Evolutionary conservation across 176 grass and related monocot species (phyloP).

Genomic region (Raddia guianensis): DNA sequence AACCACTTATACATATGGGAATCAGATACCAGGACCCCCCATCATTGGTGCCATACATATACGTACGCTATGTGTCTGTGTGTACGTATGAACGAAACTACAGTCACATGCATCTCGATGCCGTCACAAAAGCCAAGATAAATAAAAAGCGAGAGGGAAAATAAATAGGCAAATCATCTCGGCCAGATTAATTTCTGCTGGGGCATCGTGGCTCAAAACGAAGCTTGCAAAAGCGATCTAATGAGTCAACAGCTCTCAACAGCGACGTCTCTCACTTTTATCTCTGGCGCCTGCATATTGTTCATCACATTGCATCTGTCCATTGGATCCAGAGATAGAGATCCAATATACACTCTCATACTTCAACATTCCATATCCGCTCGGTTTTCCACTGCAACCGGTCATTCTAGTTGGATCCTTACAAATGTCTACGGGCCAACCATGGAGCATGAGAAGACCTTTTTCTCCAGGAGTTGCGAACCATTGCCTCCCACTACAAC

Average conservation of each 20-base stretch:
- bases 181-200: background rate
- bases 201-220: conserved; percentile 4
- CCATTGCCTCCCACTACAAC: too few relatives aligned
- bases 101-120: conserved; percentile 34
- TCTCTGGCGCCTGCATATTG: background rate
- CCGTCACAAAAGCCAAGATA: conserved; percentile 14
- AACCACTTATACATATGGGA: conserved; percentile 3
- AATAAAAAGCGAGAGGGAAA: background rate
- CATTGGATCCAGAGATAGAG: conserved; percentile 28
- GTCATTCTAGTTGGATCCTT: too few relatives aligned
- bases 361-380: too few relatives aligned
- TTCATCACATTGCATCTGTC: background rate
- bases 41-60: conserved; percentile 1
- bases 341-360: conserved; percentile 23
- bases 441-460: too few relatives aligned
- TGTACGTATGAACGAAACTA: conserved; percentile 15
- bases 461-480: too few relatives aligned
- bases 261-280: background rate
- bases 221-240: background rate
- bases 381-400: too few relatives aligned
- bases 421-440: too few relatives aligned
- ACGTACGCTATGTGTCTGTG: background rate
- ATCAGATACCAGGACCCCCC: conserved; percentile 21
- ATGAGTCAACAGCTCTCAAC: conserved; percentile 32
- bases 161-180: background rate